Evolutionary conservation across 2,329 filamentous ascomycete species (phyloP), one percentile per base, ranked within the genome.

Genomic region (Hymenoscyphus fructigenus): DNA sequence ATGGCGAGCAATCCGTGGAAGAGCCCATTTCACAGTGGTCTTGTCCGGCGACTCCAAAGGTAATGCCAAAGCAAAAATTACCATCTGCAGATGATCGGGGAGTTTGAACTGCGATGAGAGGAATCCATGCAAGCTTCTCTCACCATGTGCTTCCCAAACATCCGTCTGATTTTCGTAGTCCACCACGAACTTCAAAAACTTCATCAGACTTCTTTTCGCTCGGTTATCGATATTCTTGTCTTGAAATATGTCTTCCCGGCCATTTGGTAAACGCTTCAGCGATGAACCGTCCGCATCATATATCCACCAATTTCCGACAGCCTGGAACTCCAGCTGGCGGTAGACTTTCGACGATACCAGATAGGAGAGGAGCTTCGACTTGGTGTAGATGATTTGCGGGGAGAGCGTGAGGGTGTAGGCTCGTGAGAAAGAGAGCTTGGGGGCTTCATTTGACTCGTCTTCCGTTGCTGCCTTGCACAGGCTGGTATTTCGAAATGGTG

Each of bases 261-360:
- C 93, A 68, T 91, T 93, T 0, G 95, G 94, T 60, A 98, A 91
- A 64, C 90, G 90, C 60, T 84, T 81, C 41, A 97, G 79, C 9
- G 71, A 72, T 29, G 69, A 71, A 62, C 63, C 50, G 53, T 67
- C 44, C 57, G 28, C 60, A 26, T 71, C 68, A 74, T 88, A 89
- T 63, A 97, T 87, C 84, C 91, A 97, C 86, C 94, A 98, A 64
- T 91, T 94, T 29, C 94, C 94, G 29, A 98, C 91, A 32, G 94
- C 92, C 67, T 95, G 86, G 71, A 98, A 98, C 75, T 98, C 94
- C 57, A 99, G 85, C 79, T 97, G 93, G 26, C 89, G 87, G 74
- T 94, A 94, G 14, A 93, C 90, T 71, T 89, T 90, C 6, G 94
- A 97, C 1, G 93, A 92, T n/a, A 98, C 91, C 17, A 98, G 85